Evolutionary conservation across 768 basidiomycete species (phyloP).

Genomic region (Kwoniella heveanensis): DNA sequence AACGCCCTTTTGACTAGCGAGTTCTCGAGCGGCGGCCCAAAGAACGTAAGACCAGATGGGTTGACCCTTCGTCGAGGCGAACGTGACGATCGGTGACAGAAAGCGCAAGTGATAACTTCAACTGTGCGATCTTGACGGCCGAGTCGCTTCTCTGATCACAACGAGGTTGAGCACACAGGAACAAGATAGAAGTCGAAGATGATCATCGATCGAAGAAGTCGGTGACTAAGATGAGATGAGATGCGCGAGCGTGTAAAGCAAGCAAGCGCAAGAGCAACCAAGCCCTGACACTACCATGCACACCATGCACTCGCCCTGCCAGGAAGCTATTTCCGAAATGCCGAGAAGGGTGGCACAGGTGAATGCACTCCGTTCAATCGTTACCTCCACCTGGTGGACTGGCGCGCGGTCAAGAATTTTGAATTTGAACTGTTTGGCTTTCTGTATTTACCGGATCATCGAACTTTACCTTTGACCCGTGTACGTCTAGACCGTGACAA

Average conservation of each 20-base stretch:
- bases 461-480: background rate
- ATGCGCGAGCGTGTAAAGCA: background rate
- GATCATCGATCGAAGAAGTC: background rate
- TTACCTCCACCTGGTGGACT: background rate
- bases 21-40: too few relatives aligned
- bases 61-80: too few relatives aligned
- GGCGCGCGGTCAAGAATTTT: conserved; percentile 13
- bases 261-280: too few relatives aligned
- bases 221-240: background rate
- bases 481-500: background rate
- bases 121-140: background rate
- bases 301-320: background rate
- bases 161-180: background rate
- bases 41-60: too few relatives aligned
- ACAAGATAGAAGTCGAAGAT: background rate
- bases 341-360: background rate
- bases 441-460: background rate
- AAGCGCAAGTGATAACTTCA: background rate
- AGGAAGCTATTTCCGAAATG: background rate
- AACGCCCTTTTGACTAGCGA: background rate
- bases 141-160: background rate
- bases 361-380: background rate
- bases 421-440: background rate
- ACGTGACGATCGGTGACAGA: background rate
- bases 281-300: too few relatives aligned